These are phyloP conservation scores for Spathaspora sp. DNA, from an alignment of 1,139 yeast genomes.

Conservation along the genomic window DNA sequence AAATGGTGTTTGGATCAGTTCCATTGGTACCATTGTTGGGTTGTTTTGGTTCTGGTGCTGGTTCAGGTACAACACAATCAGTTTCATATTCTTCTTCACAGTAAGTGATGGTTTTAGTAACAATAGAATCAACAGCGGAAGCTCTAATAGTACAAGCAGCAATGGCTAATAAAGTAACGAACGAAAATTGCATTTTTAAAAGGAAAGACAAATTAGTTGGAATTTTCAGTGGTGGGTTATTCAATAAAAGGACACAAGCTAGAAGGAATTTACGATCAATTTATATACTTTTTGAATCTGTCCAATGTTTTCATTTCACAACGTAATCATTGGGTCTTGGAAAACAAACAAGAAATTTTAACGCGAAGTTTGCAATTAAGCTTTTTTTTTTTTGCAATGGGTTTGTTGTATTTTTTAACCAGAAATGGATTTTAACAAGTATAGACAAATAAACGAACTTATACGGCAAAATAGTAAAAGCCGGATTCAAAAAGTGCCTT, in stretches of 20 bases:
- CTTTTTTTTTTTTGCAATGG: no score
- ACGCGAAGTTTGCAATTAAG: no score
- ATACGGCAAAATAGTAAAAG: no score
- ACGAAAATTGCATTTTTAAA: conserved; percentile 44
- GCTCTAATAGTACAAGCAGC: conserved; percentile 30
- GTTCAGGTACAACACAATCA: no score
- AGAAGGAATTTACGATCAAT: neutral
- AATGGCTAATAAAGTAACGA: conserved; percentile 44
- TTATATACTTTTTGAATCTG: neutral
- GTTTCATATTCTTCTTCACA: neutral
- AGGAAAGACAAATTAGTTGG: conserved; percentile 23
- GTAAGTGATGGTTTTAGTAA: conserved; percentile 18
- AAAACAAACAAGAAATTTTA: no score
- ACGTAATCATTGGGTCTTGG: no score
- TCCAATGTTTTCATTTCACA: no score
- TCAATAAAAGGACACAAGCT: neutral
- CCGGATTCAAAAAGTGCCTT: no score
- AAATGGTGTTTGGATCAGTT: conserved; percentile 35
- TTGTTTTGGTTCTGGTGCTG: neutral
- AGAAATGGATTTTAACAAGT: no score
- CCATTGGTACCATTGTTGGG: conserved; percentile 21
- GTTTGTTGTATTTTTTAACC: no score
- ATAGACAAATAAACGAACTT: no score
- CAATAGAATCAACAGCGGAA: conserved; percentile 19
- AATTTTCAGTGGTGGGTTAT: neutral